Evolutionary conservation across 352 stramenopile species (phyloP), one percentile per base, ranked within the genome.

Genomic region (Pythium chondricola): DNA sequence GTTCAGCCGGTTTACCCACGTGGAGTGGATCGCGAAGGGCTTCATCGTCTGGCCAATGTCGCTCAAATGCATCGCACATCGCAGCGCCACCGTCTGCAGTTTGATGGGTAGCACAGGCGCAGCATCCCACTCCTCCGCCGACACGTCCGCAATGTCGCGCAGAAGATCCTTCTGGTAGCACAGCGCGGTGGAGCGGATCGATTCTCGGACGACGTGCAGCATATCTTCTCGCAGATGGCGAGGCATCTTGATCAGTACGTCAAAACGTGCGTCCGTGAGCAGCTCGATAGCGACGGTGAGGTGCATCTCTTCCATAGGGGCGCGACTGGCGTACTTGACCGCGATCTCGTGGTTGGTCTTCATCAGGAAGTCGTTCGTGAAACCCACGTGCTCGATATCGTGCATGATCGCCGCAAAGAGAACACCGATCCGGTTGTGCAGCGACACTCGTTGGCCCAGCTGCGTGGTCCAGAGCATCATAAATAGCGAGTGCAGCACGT

Each of bases 21-120:
- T 81, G 55, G 72, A 48, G 56, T 92, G 80, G 51, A 85, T 75
- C 13, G 26, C 47, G 35, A 88, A 88, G 33, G 80, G 77, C 63
- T 92, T 92, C 71, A 84, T 88, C 18, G 77, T 89, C 60, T 92
- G 80, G 40, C 75, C 83, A 33, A 92, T 84, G 50, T 92, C 80
- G 48, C 77, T 85, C 48, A 86, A 77, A 46, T 92, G 80, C 71
- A 89, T 80, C n/a, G 73, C 73, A 33, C 73, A 79, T 13, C 77
- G 72, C 31, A 88, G 45, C 26, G 65, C 67, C 11, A 76, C 53
- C 6, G 77, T 52, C 43, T 88, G 75, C 32, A 85, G 59, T 24
- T 55, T 54, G 44, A 82, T 53, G 1, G 73, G 60, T 16, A 88
- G 42, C 16, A 76, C 61, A 0, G 52, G 38, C 13, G 58, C 41